A percentile compares a stretch with the other conserved stretches of the same genome.
Evolutionary conservation across 441 rosid species (phyloP).

Genomic region (Populus hybrid): DNA sequence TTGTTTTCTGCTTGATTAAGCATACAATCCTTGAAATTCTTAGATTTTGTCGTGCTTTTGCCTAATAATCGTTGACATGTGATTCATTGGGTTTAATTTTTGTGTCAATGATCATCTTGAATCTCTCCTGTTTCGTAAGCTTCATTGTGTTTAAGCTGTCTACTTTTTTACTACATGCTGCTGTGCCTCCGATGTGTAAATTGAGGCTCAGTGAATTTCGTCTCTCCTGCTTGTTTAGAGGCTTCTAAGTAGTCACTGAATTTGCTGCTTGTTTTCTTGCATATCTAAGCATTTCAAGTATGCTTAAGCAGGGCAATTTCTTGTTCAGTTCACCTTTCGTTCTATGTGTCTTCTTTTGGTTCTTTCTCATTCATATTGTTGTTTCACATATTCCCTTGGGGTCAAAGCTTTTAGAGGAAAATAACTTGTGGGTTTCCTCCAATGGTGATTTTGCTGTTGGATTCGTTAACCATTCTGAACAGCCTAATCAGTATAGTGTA

Average conservation of each 20-base stretch:
- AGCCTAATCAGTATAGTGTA: conserved; percentile 53
- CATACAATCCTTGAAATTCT: conserved; percentile 20
- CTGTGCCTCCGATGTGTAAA: conserved; percentile 6
- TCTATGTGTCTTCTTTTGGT: conserved; percentile 35
- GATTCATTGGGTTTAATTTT: conserved; percentile 12
- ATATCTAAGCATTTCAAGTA: conserved; percentile 22
- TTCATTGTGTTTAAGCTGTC: conserved; percentile 17
- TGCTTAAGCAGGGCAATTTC: conserved; percentile 31
- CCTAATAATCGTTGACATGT: conserved; percentile 33
- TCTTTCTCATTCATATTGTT: conserved; percentile 31
- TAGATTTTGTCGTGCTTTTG: conserved; percentile 14
- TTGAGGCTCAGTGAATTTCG: too few species aligned
- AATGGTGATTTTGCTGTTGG: conserved; percentile 67
- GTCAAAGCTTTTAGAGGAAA: conserved; percentile 53
- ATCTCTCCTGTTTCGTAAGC: neutral
- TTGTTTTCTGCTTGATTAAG: conserved; percentile 16
- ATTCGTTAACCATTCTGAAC: conserved; percentile 46
- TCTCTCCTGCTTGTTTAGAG: too few species aligned
- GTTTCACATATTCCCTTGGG: conserved; percentile 59
- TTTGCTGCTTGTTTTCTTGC: too few species aligned
- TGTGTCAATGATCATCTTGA: neutral
- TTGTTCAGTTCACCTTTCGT: conserved; percentile 25
- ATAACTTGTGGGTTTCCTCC: conserved; percentile 59
- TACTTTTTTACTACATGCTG: neutral
- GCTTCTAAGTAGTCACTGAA: neutral